These are phyloP conservation scores for Sphagnum contortum DNA, from an alignment of 225 moss, liverwort and hornwort genomes.

Conservation along the genomic window DNA sequence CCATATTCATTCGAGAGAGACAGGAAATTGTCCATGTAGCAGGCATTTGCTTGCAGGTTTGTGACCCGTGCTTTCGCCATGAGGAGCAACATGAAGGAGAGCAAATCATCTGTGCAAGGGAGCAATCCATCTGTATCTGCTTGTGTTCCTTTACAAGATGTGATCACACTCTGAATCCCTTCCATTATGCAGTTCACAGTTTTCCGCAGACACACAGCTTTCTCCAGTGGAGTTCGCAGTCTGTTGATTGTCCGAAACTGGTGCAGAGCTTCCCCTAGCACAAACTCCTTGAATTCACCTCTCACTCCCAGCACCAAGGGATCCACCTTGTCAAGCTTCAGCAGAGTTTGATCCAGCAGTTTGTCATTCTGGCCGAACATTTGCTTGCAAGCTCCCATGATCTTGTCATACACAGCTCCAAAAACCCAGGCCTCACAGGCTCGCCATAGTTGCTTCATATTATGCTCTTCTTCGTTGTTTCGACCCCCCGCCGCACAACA, in stretches of 20 bases:
- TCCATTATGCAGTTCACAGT: slow-evolving; percentile 53
- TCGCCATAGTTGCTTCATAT: slow-evolving; percentile 34
- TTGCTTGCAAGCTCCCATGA: slow-evolving; percentile 61
- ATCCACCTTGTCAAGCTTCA: slow-evolving; percentile 34
- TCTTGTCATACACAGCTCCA: slow-evolving; percentile 46
- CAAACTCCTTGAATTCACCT: slow-evolving; percentile 48
- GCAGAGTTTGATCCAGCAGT: slow-evolving; percentile 36
- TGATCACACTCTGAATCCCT: slow-evolving; percentile 43
- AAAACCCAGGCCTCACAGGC: slow-evolving; percentile 53
- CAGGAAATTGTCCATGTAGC: slow-evolving; percentile 53
- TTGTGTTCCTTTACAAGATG: slow-evolving; percentile 38
- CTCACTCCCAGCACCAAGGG: slow-evolving; percentile 49
- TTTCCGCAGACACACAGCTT: slow-evolving; percentile 45
- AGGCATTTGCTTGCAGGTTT: slow-evolving; percentile 49
- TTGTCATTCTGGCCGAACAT: slow-evolving; percentile 51
- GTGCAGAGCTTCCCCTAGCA: slow-evolving; percentile 40
- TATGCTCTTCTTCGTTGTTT: slow-evolving; percentile 13
- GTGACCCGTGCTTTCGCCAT: slow-evolving; percentile 46
- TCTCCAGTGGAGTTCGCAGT: slow-evolving; percentile 37
- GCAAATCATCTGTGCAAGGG: slow-evolving; percentile 47
- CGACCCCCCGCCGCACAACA: slow-evolving; percentile 3
- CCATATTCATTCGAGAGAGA: slow-evolving; percentile 38
- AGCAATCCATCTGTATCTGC: slow-evolving; percentile 52
- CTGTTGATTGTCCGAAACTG: slow-evolving; percentile 53
- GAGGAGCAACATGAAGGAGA: slow-evolving; percentile 52